Evolutionary conservation across 1,284 basidiomycete species (phyloP).

Genomic region (Cryptococcus sp.): DNA sequence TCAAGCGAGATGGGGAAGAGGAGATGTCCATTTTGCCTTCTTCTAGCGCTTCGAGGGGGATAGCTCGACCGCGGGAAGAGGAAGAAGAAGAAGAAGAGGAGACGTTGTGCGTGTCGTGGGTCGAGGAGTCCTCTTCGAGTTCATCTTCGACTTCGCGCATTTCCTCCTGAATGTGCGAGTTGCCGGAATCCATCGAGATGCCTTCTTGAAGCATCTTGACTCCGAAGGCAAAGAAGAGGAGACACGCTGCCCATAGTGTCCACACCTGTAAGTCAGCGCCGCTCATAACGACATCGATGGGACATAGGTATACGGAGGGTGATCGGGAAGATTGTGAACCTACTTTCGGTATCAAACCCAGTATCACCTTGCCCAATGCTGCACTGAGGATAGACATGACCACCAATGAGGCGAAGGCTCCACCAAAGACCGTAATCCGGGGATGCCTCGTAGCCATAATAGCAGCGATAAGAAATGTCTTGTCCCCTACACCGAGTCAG

Average conservation of each 20-base stretch:
- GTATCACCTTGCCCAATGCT: constrained; percentile 76
- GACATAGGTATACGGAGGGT: not conserved
- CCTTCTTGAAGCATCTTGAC: constrained; percentile 78
- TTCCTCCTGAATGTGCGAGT: constrained; percentile 67
- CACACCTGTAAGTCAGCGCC: constrained; percentile 22
- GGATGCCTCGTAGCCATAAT: constrained; percentile 95
- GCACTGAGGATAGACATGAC: constrained; percentile 91
- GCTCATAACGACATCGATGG: not conserved
- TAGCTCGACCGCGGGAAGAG: constrained; percentile 12
- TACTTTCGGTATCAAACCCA: constrained; percentile 68
- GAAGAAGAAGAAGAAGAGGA: too few relatives aligned
- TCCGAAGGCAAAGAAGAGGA: constrained; percentile 82
- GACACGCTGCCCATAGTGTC: constrained; percentile 56
- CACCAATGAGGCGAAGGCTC: constrained; percentile 79
- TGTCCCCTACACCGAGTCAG: constrained; percentile 68
- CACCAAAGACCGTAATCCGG: constrained; percentile 75
- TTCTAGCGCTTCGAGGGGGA: constrained; percentile 40
- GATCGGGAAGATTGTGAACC: constrained; percentile 6
- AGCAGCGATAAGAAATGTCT: constrained; percentile 94
- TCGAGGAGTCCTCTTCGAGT: constrained; percentile 51
- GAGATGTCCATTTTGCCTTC: constrained; percentile 23
- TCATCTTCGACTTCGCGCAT: constrained; percentile 89
- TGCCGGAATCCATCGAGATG: constrained; percentile 65
- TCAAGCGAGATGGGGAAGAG: not conserved
- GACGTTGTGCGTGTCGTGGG: constrained; percentile 33